These are phyloP conservation scores for Peronospora belbahrii DNA, from an alignment of 352 stramenopile species.

Conservation along the genomic window DNA sequence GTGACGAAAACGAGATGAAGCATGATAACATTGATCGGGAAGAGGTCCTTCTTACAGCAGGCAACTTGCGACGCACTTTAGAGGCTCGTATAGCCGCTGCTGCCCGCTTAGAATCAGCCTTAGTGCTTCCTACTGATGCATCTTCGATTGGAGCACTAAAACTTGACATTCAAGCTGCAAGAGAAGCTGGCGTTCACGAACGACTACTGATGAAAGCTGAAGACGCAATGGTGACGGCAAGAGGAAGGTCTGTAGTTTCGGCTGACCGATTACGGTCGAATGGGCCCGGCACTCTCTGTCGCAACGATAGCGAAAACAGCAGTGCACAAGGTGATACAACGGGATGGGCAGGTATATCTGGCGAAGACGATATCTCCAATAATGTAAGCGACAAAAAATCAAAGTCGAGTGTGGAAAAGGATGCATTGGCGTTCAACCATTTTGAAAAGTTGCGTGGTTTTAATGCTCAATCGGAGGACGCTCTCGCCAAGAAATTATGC, in stretches of 20 bases:
- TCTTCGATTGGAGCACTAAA: constrained; percentile 46
- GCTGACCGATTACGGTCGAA: constrained; percentile 20
- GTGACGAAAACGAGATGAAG: constrained; percentile 15
- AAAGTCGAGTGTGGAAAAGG: constrained; percentile 31
- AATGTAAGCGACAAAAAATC: constrained; percentile 27
- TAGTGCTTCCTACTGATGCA: constrained; percentile 35
- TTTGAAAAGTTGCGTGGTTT: constrained; percentile 60
- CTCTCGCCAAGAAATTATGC: constrained; percentile 40
- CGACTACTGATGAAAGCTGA: constrained; percentile 52
- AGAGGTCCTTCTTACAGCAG: constrained; percentile 33
- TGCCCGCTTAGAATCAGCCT: constrained; percentile 36
- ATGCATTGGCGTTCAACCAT: constrained; percentile 51
- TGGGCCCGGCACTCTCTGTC: constrained; percentile 13
- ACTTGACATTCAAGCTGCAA: constrained; percentile 45
- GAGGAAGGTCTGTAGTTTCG: constrained; percentile 15
- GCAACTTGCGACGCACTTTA: constrained; percentile 39
- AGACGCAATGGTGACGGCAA: constrained; percentile 38
- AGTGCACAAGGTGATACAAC: constrained; percentile 27
- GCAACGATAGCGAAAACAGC: constrained; percentile 26
- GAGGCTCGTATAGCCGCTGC: constrained; percentile 41
- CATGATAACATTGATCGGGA: constrained; percentile 31
- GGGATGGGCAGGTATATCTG: constrained; percentile 28
- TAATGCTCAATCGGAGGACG: constrained; percentile 39
- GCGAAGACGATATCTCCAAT: constrained; percentile 26
- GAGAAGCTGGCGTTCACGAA: constrained; percentile 51